Base-by-base conservation (phyloP, 2,329 filamentous ascomycete species). In the Fusarium cicatricum region DNA sequence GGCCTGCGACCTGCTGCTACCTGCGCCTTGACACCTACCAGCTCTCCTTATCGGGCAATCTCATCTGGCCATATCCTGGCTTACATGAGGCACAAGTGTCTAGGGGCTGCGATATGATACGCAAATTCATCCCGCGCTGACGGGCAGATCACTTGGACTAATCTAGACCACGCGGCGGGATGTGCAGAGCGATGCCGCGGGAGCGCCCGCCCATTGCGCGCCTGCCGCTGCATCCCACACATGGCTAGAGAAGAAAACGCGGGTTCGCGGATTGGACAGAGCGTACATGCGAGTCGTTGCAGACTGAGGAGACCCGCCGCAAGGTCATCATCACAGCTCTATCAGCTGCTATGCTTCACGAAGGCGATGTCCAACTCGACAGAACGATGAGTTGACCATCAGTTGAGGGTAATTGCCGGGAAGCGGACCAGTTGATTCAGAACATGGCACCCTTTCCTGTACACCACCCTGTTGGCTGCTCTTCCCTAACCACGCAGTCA, bases 161-260 rank as follows among this genome's bases (percentile, higher is more conserved):
- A 49, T 56, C 49, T 38, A 50, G 62, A 60, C 51, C 62, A 60
- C 57, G 51, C 46, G 41, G 42, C 52, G 59, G 44, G 37, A 65
- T 56, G 46, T 38, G 60, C 45, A 53, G 50, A 61, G 45, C 38
- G 48, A 60, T 58, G 52, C 52, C 44, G 62, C 66, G 66, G 66
- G 66, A 68, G 66, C 53, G 66, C 58, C 66, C 66, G 66, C 55
- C 55, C 37, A 52, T 66, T 65, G 60, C 66, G 59, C 60, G 60
- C n/a, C n/a, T 66, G 64, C 66, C 66, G 66, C 62, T 63, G 63
- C 59, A 60, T 55, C 49, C 57, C 51, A 31, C 44, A 46, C 41
- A 50, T 46, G 31, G 26, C 36, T 17, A 46, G 33, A 43, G 38
- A 23, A 26, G 9, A 50, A 42, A 45, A 4, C 5, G 46, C 41